phyloP scores from a whole-genome alignment of 306 rosid species.

The Macrotyloma uniflorum region DNA sequence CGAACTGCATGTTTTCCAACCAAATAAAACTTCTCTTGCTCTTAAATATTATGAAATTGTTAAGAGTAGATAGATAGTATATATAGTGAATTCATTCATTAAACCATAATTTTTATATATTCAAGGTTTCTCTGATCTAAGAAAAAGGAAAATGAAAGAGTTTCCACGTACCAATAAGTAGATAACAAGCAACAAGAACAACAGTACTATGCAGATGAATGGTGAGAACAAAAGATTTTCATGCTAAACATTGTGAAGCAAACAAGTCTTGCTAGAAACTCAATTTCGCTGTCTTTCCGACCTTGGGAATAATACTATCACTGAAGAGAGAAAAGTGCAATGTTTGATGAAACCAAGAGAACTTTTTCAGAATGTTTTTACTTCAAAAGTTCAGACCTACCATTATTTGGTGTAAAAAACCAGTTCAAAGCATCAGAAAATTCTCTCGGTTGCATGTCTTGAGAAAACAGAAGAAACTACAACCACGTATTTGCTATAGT shows the following conservation, averaged over 20 bases:
- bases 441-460: too few relatives aligned
- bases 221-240: conserved; percentile 42
- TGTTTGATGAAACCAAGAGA: not conserved
- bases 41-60: not conserved
- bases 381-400: not conserved
- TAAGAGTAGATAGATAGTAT: not conserved
- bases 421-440: not conserved
- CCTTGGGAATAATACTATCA: conserved; percentile 16
- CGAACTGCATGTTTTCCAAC: not conserved
- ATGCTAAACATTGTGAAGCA: conserved; percentile 50
- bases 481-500: too few relatives aligned
- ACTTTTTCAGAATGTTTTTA: not conserved
- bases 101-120: not conserved
- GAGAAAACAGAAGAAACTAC: too few relatives aligned
- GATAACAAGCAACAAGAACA: not conserved
- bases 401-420: too few relatives aligned
- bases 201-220: not conserved
- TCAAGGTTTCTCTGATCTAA: too few relatives aligned
- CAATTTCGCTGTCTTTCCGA: conserved; percentile 43
- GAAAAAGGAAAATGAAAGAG: not conserved
- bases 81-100: not conserved
- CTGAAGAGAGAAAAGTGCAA: not conserved
- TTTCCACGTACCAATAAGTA: not conserved
- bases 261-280: conserved; percentile 44
- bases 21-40: not conserved